These are phyloP conservation scores for Globisporangium solare DNA, from an alignment of 352 stramenopile species.

Conservation along the genomic window DNA sequence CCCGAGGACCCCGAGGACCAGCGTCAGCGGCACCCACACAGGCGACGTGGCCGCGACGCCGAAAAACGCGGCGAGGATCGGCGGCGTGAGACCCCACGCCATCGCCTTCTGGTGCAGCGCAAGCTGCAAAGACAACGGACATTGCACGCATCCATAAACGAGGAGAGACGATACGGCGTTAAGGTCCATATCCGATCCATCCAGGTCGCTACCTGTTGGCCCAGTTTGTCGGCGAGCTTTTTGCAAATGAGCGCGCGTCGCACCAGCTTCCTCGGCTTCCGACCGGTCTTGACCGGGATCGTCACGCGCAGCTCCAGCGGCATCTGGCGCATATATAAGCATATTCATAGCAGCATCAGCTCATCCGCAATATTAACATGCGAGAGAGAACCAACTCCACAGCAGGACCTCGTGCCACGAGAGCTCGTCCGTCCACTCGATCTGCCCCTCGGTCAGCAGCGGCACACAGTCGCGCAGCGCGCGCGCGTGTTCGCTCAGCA, in stretches of 20 bases:
- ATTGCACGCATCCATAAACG: conserved; percentile 3
- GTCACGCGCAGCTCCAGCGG: conserved; percentile 26
- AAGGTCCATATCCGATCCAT: too few relatives aligned
- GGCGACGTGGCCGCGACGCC: conserved; percentile 43
- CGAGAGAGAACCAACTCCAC: too few relatives aligned
- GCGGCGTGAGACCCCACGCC: conserved; percentile 39
- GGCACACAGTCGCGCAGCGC: conserved; percentile 48
- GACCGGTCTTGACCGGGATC: conserved; percentile 35
- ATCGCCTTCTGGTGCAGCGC: conserved; percentile 57
- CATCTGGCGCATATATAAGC: conserved; percentile 18
- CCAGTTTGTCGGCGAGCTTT: conserved; percentile 28
- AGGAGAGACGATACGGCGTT: background rate
- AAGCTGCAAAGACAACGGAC: conserved; percentile 33
- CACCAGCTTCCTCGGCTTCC: conserved; percentile 40
- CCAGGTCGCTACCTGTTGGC: conserved; percentile 15
- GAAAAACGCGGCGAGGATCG: conserved; percentile 35
- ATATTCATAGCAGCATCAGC: background rate
- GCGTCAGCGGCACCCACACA: conserved; percentile 51
- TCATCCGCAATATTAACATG: too few relatives aligned
- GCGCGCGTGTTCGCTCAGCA: conserved; percentile 27
- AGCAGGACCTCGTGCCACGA: conserved; percentile 22
- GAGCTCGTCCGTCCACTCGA: conserved; percentile 37
- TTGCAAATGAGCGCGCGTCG: conserved; percentile 33
- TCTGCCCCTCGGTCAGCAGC: conserved; percentile 31
- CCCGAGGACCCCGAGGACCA: conserved; percentile 50